phyloP scores from a whole-genome alignment of 352 stramenopile genomes.

The Aphanomyces cochlioides region DNA sequence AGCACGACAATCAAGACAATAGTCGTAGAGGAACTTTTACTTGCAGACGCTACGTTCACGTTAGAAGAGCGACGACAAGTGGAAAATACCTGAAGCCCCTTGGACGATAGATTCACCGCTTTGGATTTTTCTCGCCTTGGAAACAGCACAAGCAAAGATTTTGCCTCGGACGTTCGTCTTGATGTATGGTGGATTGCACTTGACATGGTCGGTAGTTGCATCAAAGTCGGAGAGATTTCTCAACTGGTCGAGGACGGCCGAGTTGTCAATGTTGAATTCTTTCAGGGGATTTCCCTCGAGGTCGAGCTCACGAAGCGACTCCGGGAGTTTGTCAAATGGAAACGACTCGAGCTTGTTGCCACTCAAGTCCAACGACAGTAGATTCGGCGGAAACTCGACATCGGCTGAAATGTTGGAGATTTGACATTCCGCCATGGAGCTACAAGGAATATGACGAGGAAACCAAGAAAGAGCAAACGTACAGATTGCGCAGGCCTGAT shows the following conservation, averaged over 20 bases:
- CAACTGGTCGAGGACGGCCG: not conserved
- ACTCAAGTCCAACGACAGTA: not conserved
- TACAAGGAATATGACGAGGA: not conserved
- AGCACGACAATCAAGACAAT: not conserved
- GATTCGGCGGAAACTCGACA: not conserved
- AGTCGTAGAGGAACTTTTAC: not conserved
- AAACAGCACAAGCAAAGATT: not conserved
- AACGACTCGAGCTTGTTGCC: not conserved
- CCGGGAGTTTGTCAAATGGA: not conserved
- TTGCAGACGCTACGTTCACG: no score
- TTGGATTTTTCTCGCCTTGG: not conserved
- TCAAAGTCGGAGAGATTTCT: not conserved
- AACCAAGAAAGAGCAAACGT: not conserved
- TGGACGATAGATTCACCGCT: not conserved
- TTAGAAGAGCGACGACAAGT: no score
- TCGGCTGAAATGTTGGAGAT: not conserved
- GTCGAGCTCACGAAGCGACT: not conserved
- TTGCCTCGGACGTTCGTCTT: not conserved
- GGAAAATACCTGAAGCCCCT: no score
- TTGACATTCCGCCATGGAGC: not conserved
- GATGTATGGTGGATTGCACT: not conserved
- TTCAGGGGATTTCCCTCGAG: not conserved
- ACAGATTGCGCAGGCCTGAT: not conserved
- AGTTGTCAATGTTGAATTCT: conserved; percentile 1
- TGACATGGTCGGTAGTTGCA: not conserved